These are phyloP conservation scores for Niebla homalea DNA, from an alignment of 495 filamentous ascomycete genomes.

Conservation along the genomic window DNA sequence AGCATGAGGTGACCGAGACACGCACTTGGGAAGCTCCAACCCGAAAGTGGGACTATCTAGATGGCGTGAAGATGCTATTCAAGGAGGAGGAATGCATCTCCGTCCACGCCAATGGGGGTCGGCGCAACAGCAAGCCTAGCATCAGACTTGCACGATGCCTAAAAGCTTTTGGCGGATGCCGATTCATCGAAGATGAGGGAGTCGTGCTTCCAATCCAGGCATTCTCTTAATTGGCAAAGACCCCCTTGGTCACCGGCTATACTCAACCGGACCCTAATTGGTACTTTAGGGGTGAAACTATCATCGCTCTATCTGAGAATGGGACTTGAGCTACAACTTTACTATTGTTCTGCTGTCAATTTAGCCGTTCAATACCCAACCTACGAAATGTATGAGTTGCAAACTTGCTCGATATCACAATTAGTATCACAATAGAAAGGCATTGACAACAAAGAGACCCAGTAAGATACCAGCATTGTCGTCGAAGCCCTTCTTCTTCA, in stretches of 20 bases:
- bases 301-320: too few species aligned
- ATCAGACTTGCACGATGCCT: constrained; percentile 2
- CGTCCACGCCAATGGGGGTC: constrained; percentile 12
- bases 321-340: too few species aligned
- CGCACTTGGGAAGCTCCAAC: constrained; percentile 9
- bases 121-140: background rate
- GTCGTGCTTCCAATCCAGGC: constrained; percentile 10
- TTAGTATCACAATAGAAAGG: too few species aligned
- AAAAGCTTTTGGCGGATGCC: constrained; percentile 9
- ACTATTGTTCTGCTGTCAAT: too few species aligned
- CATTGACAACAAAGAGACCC: too few species aligned
- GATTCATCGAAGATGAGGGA: constrained; percentile 12
- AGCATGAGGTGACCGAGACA: constrained; percentile 9
- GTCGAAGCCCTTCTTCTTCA: too few species aligned
- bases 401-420: too few species aligned
- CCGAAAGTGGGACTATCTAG: constrained; percentile 4
- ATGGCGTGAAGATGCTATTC: constrained; percentile 8
- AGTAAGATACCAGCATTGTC: constrained; percentile 56
- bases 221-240: background rate
- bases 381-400: too few species aligned
- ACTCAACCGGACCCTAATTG: too few species aligned
- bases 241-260: too few species aligned
- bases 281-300: too few species aligned
- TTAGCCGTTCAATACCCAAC: too few species aligned
- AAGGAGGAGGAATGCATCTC: constrained; percentile 1